Evolutionary conservation across 2,329 filamentous ascomycete genomes (phyloP), one percentile per base, ranked within the genome.

Genomic region (Reticulascus tulasneorum): DNA sequence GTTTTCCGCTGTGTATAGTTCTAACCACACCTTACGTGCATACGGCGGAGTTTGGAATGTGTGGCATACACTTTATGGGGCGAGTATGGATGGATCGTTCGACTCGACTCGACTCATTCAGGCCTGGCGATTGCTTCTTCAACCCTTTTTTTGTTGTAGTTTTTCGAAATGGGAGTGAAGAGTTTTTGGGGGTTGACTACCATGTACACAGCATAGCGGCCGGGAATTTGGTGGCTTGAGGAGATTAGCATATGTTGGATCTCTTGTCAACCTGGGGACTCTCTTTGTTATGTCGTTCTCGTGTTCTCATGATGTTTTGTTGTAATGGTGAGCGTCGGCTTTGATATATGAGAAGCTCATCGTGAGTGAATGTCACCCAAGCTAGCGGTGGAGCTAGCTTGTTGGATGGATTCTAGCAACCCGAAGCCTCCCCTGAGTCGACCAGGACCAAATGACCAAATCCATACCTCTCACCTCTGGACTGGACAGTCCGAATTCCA

Each of bases 131-230:
- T 33, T 24, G n/a, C 9, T 12, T 23, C n/a, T 12, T 32, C 7
- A 28, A n/a, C 31, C 17, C 10, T 31, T 34, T 22, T 22, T 24
- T 13, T 9, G 23, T 24, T 13, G 9, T 9, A 9, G 13, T 26
- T 33, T 18, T 19, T 25, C 13, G 23, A 13, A 18, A 29, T 29
- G 7, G 28, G 27, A 22, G 15, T 32, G 40, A 24, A 28, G 37
- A 29, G 18, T 25, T 23, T 40, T 33, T n/a, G n/a, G n/a, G n/a
- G n/a, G 37, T 35, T 25, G 28, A 33, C 23, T 32, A 31, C 35
- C 24, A 37, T 42, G 29, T 42, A 40, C 25, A 40, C 37, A 42
- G 32, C 40, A 37, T 40, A 42, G 37, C 39, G 39, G 29, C 37
- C 29, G 23, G 37, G 17, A 35, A 24, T 40, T 29, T 31, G 36